Conservation (phyloP, 495 filamentous ascomycete species). For the Cladorrhinum samala region DNA sequence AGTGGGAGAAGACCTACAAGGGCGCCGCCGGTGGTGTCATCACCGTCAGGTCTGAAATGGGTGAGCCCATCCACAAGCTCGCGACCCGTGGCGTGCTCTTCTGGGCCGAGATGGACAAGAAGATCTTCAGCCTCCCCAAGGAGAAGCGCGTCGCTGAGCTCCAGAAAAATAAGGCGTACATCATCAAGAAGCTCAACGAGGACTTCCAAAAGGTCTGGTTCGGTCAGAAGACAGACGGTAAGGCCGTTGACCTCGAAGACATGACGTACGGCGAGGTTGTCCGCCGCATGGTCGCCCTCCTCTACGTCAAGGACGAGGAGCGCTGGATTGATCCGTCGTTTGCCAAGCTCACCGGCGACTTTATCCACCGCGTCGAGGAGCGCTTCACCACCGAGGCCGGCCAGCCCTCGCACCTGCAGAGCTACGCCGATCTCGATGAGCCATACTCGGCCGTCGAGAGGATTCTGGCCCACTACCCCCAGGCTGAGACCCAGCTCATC, state of each 20-base stretch:
- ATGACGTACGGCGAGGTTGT: constrained; percentile 96
- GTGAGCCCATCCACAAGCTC: constrained; percentile 97
- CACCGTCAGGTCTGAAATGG: constrained; percentile 98
- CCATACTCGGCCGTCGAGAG: constrained; percentile 71
- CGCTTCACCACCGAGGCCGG: constrained; percentile 68
- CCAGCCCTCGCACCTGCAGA: constrained; percentile 64
- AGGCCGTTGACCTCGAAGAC: constrained; percentile 90
- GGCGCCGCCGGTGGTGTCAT: constrained; percentile 86
- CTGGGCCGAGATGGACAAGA: constrained; percentile 97
- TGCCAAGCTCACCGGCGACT: constrained; percentile 77
- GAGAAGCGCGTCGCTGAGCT: constrained; percentile 87
- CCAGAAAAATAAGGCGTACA: constrained; percentile 86
- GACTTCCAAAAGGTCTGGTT: constrained; percentile 99
- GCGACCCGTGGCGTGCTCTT: constrained; percentile 90
- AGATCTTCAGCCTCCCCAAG: constrained; percentile 94
- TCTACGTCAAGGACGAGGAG: constrained; percentile 90
- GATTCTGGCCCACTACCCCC: constrained; percentile 76
- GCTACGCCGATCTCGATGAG: constrained; percentile 76
- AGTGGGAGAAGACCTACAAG: constrained; percentile 98
- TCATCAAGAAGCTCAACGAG: constrained; percentile 95
- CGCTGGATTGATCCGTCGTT: constrained; percentile 92
- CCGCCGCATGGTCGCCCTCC: constrained; percentile 88
- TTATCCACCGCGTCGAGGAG: constrained; percentile 92
- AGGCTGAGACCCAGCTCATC: constrained; percentile 83
- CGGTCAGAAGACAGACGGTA: constrained; percentile 73